These are phyloP conservation scores for Xanthoconium stramineum DNA, from an alignment of 768 basidiomycete genomes.

Conservation along the genomic window DNA sequence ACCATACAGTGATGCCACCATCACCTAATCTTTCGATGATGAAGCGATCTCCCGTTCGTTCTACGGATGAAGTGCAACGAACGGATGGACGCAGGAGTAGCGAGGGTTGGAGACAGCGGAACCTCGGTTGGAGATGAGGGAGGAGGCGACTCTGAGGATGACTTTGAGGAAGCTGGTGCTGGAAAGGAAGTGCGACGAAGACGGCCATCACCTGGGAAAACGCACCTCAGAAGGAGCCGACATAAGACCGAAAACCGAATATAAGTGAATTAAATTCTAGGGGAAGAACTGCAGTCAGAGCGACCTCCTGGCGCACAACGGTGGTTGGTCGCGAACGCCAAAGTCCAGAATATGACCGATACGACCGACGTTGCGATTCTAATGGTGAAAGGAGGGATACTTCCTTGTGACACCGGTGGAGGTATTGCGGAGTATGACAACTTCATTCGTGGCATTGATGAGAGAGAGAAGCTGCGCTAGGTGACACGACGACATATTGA, in stretches of 20 bases:
- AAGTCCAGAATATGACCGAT: slow-evolving; percentile 9
- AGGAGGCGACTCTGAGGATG: neutral
- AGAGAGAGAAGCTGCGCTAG: neutral
- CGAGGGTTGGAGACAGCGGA: slow-evolving; percentile 36
- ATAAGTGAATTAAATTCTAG: slow-evolving; percentile 57
- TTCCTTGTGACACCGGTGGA: slow-evolving; percentile 18
- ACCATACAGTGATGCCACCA: slow-evolving; percentile 77
- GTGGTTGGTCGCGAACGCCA: slow-evolving; percentile 19
- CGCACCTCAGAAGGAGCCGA: neutral
- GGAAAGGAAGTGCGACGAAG: slow-evolving; percentile 47
- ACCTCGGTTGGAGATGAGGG: neutral
- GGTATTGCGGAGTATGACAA: slow-evolving; percentile 20
- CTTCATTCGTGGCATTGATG: slow-evolving; percentile 10
- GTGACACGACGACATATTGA: slow-evolving; percentile 17
- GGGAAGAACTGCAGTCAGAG: slow-evolving; percentile 45
- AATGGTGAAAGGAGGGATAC: slow-evolving; percentile 10
- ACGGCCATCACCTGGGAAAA: slow-evolving; percentile 47
- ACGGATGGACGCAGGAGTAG: slow-evolving; percentile 45
- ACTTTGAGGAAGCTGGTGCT: slow-evolving; percentile 24
- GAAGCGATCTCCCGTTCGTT: slow-evolving; percentile 55
- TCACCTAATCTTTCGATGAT: slow-evolving; percentile 77
- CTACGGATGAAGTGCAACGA: slow-evolving; percentile 53
- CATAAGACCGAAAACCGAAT: slow-evolving; percentile 39
- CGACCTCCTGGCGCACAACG: slow-evolving; percentile 4
- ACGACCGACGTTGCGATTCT: slow-evolving; percentile 5